Evolutionary conservation across 768 basidiomycete genomes (phyloP).

Genomic region (Termitomyces sp.): DNA sequence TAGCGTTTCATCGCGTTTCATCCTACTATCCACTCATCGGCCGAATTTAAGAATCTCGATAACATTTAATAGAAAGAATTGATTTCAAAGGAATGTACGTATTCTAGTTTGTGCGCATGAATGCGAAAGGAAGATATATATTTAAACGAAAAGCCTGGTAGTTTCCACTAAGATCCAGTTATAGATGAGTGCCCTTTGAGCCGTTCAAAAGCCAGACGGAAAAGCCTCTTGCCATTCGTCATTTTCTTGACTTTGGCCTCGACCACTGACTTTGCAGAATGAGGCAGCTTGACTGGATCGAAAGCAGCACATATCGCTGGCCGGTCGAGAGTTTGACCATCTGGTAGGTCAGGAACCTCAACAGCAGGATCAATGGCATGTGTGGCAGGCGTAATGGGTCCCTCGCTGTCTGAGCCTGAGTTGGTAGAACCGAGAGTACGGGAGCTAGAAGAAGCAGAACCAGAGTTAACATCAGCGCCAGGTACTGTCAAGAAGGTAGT

Average conservation of each 20-base stretch:
- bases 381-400: constrained; percentile 44
- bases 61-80: neutral
- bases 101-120: constrained; percentile 2
- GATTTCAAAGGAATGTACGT: constrained; percentile 4
- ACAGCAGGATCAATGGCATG: constrained; percentile 32
- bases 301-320: constrained; percentile 4
- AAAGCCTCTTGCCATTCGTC: constrained; percentile 23
- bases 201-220: constrained; percentile 29
- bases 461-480: constrained; percentile 6
- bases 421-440: constrained; percentile 19
- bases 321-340: constrained; percentile 29
- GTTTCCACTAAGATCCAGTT: constrained; percentile 5
- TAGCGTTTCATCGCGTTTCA: neutral
- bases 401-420: constrained; percentile 32
- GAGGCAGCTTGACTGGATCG: constrained; percentile 1
- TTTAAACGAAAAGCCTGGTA: neutral
- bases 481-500: constrained; percentile 10
- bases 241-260: constrained; percentile 16
- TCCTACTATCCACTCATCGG: neutral
- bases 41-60: neutral
- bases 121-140: neutral
- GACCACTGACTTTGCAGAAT: neutral
- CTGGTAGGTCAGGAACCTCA: constrained; percentile 37
- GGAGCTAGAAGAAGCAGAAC: constrained; percentile 8
- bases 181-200: constrained; percentile 9